phyloP scores from a whole-genome alignment of 129 eudicot genomes.

The Gnaphalium uliginosum region DNA sequence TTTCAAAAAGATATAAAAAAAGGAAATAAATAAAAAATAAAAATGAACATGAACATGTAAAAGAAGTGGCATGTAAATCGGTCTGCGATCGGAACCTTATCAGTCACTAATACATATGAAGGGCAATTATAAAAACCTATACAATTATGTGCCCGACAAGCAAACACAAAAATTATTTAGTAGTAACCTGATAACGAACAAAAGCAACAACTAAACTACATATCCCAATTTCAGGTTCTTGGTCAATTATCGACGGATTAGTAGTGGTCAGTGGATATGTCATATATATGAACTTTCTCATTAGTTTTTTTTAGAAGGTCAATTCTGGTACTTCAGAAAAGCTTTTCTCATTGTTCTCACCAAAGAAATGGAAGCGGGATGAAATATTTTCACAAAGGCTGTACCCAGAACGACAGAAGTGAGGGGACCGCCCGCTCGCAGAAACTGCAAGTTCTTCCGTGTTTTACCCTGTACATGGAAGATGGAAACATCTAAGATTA shows the following conservation, averaged over 20 bases:
- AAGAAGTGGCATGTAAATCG: neutral
- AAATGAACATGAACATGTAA: neutral
- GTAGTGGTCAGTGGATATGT: neutral
- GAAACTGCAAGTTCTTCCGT: slow-evolving; percentile 62
- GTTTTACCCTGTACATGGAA: slow-evolving; percentile 69
- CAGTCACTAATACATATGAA: slow-evolving; percentile 1
- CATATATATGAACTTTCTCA: neutral
- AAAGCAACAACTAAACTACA: slow-evolving; percentile 9
- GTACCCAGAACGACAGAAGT: slow-evolving; percentile 92
- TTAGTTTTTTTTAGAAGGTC: slow-evolving; percentile 19
- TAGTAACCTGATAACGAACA: neutral
- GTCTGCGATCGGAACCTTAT: slow-evolving; percentile 1
- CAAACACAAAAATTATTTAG: too few relatives aligned
- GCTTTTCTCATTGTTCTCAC: slow-evolving; percentile 51
- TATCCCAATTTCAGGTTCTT: slow-evolving; percentile 1
- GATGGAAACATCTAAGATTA: slow-evolving; percentile 13
- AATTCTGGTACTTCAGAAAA: slow-evolving; percentile 27
- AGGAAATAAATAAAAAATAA: neutral
- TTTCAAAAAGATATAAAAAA: too few relatives aligned
- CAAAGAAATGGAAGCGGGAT: slow-evolving; percentile 80
- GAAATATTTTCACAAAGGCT: slow-evolving; percentile 68
- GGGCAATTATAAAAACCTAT: neutral
- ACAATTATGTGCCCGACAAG: slow-evolving; percentile 4
- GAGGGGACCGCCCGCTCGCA: slow-evolving; percentile 89
- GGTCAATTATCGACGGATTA: slow-evolving; percentile 6